A percentile compares a stretch with the other conserved stretches of the same genome.
These are phyloP conservation scores for Chaetomium cochliodes DNA, from an alignment of 495 filamentous ascomycete species.

Conservation along the genomic window DNA sequence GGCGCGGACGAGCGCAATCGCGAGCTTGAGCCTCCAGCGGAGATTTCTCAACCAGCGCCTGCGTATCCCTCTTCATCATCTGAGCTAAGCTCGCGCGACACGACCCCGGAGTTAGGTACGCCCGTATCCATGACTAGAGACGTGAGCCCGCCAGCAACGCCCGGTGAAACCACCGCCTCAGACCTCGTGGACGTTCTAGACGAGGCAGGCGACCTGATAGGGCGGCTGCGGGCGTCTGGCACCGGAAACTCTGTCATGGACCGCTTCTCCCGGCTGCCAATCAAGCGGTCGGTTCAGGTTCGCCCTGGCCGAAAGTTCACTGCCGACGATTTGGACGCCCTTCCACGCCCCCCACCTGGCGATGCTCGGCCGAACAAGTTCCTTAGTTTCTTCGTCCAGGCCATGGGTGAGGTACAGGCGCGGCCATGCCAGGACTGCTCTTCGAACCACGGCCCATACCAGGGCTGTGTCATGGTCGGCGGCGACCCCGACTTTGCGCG, in stretches of 20 bases:
- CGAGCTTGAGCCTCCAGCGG: neutral
- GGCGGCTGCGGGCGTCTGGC: slow-evolving; percentile 19
- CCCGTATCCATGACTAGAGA: slow-evolving; percentile 3
- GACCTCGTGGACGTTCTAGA: slow-evolving; percentile 22
- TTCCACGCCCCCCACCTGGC: slow-evolving; percentile 23
- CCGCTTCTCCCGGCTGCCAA: slow-evolving; percentile 21
- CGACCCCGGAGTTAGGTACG: slow-evolving; percentile 8
- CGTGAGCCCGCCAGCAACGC: neutral
- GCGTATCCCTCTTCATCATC: slow-evolving; percentile 8
- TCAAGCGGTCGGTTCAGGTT: slow-evolving; percentile 32
- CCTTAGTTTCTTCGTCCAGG: slow-evolving; percentile 37
- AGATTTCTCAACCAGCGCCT: neutral
- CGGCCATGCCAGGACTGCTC: slow-evolving; percentile 30
- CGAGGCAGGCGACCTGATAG: slow-evolving; percentile 23
- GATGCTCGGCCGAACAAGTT: slow-evolving; percentile 35
- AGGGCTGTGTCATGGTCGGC: slow-evolving; percentile 30
- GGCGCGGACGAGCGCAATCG: too few species aligned
- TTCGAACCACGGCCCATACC: slow-evolving; percentile 27
- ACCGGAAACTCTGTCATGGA: slow-evolving; percentile 23
- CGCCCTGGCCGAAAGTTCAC: slow-evolving; percentile 33
- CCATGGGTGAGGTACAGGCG: slow-evolving; percentile 30
- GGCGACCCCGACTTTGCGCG: slow-evolving; percentile 26
- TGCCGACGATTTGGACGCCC: slow-evolving; percentile 24
- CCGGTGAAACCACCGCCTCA: neutral
- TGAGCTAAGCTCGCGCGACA: slow-evolving; percentile 17